Evolutionary conservation across 495 filamentous ascomycete species (phyloP).

Genomic region (Geopyxis carbonaria): DNA sequence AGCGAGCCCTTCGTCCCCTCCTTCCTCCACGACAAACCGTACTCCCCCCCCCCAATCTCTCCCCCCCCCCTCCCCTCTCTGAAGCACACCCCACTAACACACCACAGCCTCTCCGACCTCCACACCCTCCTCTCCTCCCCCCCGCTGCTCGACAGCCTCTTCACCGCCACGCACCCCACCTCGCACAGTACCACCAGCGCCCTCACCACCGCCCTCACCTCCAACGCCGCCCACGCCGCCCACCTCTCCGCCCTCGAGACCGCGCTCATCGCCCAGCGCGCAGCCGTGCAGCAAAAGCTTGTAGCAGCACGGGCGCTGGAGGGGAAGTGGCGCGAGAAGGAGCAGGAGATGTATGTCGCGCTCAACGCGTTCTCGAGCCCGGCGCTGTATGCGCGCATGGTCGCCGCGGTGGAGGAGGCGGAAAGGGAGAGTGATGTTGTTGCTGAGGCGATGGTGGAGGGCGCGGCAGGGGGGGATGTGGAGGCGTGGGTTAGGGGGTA

Average conservation of each 20-base stretch:
- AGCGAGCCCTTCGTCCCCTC: conserved; percentile 45
- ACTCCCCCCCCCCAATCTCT: conserved; percentile 17
- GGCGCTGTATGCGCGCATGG: conserved; percentile 61
- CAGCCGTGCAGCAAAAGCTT: conserved; percentile 57
- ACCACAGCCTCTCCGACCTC: conserved; percentile 36
- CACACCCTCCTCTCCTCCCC: conserved; percentile 46
- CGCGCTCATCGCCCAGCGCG: conserved; percentile 45
- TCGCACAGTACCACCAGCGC: conserved; percentile 36
- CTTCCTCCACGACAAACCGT: conserved; percentile 61
- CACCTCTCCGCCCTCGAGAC: conserved; percentile 40
- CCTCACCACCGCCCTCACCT: conserved; percentile 43
- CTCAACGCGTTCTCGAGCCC: conserved; percentile 71
- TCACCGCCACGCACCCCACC: conserved; percentile 52
- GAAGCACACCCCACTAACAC: conserved; percentile 27
- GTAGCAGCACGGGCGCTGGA: conserved; percentile 72
- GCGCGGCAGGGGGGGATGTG: conserved; percentile 8
- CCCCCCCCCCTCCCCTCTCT: background rate
- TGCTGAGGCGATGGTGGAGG: conserved; percentile 3
- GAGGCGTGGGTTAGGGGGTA: conserved; percentile 36
- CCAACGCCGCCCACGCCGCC: conserved; percentile 50
- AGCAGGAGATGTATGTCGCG: conserved; percentile 70
- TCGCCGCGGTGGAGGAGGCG: conserved; percentile 39
- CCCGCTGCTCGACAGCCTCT: conserved; percentile 42
- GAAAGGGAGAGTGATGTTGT: conserved; percentile 1
- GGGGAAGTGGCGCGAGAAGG: conserved; percentile 75